Conservation (phyloP, 2,329 filamentous ascomycete genomes). For the Hortaea sp. region DNA sequence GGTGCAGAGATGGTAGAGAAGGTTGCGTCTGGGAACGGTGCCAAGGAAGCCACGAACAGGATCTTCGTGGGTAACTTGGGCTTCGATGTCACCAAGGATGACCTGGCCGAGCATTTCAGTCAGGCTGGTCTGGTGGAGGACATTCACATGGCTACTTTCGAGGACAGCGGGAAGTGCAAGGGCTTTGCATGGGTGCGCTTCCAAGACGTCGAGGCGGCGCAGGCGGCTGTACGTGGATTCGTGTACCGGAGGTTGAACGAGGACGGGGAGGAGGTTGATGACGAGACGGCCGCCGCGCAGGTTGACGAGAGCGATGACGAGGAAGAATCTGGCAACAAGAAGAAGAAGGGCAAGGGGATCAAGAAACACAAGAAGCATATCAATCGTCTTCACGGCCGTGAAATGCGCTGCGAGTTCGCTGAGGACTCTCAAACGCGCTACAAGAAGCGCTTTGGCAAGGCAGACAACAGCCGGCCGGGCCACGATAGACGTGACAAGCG, state of each 20-base stretch:
- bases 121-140: constrained; percentile 76
- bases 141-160: constrained; percentile 86
- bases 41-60: constrained; percentile 61
- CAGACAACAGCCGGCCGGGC: background rate
- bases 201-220: constrained; percentile 63
- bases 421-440: constrained; percentile 85
- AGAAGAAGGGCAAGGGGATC: constrained; percentile 31
- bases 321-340: background rate
- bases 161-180: constrained; percentile 96
- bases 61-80: constrained; percentile 65
- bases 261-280: constrained; percentile 34
- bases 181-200: constrained; percentile 95
- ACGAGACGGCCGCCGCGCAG: constrained; percentile 38
- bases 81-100: constrained; percentile 56
- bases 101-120: constrained; percentile 68
- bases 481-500: constrained; percentile 6
- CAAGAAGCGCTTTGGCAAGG: constrained; percentile 82
- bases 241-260: constrained; percentile 53
- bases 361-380: constrained; percentile 63
- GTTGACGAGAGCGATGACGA: constrained; percentile 19
- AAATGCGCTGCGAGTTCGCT: constrained; percentile 81
- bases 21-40: constrained; percentile 29
- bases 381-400: constrained; percentile 69
- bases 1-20: constrained; percentile 17
- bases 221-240: constrained; percentile 71